Evolutionary conservation across 2,329 filamentous ascomycete genomes (phyloP), one percentile per base, ranked within the genome.

Genomic region (Aspergillus tubingensis): DNA sequence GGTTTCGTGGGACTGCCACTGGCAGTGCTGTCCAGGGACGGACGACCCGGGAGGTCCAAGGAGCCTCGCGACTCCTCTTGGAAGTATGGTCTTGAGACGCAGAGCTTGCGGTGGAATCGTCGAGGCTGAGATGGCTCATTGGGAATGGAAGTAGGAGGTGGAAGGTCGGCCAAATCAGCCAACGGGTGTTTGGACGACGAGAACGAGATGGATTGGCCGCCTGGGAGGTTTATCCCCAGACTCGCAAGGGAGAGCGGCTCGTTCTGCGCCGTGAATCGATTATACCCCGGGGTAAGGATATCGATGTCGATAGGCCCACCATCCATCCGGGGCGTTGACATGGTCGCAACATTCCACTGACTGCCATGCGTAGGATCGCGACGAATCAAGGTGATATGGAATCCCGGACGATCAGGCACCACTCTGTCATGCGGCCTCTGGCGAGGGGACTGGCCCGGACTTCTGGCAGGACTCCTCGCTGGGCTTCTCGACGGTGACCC

Each of bases 291-390:
- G 23, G 85, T 87, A 8, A 77, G 80, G 10, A 88, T 81, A 54
- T 87, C 84, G 10, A 88, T 79, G 41, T 81, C 80, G 57, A 83
- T 78, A 2, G 72, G 59, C 38, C 71, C 68, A 54, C 66, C 68
- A 54, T 72, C 72, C 58, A 68, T 64, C 38, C 62, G 69, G 38
- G 70, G 69, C 47, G 74, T 77, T 44, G 82, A 83, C 52, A 92
- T 82, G 57, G 82, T 86, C 21, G 87, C 90, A 11, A 92, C 83
- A 69, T 92, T 92, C 89, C 89, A 92, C 73, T 92, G 90, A 57
- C 81, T 82, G 7, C 86, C 86, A 8, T 87, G 85, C 21, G 83
- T 81, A 1, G 88, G 88, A 71, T 92, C 88, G 64, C 90, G 85
- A n/a, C 90, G 87, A 67, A 92, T 91, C 13, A 93, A 74, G 0